These are phyloP conservation scores for Fusarium newnesense DNA, from an alignment of 2,329 filamentous ascomycete species.

Conservation along the genomic window DNA sequence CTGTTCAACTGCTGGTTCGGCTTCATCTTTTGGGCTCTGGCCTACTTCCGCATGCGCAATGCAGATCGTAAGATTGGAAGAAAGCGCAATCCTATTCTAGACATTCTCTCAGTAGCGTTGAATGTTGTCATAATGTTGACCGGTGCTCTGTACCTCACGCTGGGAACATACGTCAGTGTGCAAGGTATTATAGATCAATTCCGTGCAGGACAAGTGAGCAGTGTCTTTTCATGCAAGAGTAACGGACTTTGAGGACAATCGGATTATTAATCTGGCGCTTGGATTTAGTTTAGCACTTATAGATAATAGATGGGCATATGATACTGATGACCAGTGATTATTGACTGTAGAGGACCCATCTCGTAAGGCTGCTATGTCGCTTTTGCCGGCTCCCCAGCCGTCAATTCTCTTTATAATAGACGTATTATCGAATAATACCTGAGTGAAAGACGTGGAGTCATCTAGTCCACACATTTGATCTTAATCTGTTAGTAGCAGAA, in stretches of 20 bases:
- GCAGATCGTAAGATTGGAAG: constrained; percentile 67
- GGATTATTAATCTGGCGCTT: not conserved
- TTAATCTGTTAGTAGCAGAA: not conserved
- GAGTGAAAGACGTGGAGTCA: accelerated
- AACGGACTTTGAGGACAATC: constrained; percentile 65
- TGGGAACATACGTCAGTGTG: constrained; percentile 82
- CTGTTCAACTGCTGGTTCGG: constrained; percentile 94
- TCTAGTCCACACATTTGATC: not conserved
- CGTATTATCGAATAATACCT: accelerated
- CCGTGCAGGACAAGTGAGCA: constrained; percentile 68
- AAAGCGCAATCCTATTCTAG: constrained; percentile 60
- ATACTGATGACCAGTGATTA: not conserved
- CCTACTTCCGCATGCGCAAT: constrained; percentile 79
- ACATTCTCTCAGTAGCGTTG: constrained; percentile 66
- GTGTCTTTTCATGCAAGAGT: constrained; percentile 79
- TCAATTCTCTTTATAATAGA: not conserved
- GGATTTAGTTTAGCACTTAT: not conserved
- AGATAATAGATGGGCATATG: not conserved
- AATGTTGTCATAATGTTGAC: constrained; percentile 79
- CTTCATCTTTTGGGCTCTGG: constrained; percentile 93
- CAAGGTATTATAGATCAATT: constrained; percentile 83
- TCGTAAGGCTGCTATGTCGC: not conserved
- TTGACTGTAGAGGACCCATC: not conserved
- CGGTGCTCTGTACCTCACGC: constrained; percentile 81
- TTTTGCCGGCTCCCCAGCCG: too few species aligned